These are phyloP conservation scores for Saccharomyces paradoxus DNA, from an alignment of 805 yeast species.

Conservation along the genomic window DNA sequence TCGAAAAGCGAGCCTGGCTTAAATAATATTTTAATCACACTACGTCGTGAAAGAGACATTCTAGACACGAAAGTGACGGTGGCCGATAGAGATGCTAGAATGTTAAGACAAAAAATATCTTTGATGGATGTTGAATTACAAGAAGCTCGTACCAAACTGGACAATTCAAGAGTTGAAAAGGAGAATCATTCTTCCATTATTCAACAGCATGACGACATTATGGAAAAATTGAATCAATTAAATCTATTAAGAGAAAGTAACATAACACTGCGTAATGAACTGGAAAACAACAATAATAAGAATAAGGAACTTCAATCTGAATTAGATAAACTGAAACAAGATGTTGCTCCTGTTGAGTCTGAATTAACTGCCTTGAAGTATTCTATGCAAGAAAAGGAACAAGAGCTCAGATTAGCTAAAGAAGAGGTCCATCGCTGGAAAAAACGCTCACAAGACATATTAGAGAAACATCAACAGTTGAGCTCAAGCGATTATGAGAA, in stretches of 20 bases:
- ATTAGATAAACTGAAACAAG: slow-evolving; percentile 25
- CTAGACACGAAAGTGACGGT: slow-evolving; percentile 51
- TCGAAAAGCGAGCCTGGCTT: neutral
- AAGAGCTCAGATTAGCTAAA: slow-evolving; percentile 38
- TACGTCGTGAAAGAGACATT: slow-evolving; percentile 71
- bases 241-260: slow-evolving; percentile 63
- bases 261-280: slow-evolving; percentile 50
- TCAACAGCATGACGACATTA: slow-evolving; percentile 38
- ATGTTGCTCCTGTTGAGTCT: slow-evolving; percentile 40
- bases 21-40: slow-evolving; percentile 46
- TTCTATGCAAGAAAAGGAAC: slow-evolving; percentile 41
- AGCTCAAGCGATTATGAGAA: slow-evolving; percentile 40
- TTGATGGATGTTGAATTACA: slow-evolving; percentile 43
- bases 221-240: slow-evolving; percentile 51
- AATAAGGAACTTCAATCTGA: slow-evolving; percentile 36
- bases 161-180: slow-evolving; percentile 31
- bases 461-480: slow-evolving; percentile 38
- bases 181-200: slow-evolving; percentile 16
- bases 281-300: slow-evolving; percentile 26
- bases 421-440: slow-evolving; percentile 59
- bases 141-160: slow-evolving; percentile 42
- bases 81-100: slow-evolving; percentile 44
- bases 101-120: slow-evolving; percentile 44
- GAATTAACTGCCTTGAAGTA: slow-evolving; percentile 33
- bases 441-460: slow-evolving; percentile 40